These are phyloP conservation scores for Phytopythium mirpurense DNA, from an alignment of 352 stramenopile genomes.

Conservation along the genomic window DNA sequence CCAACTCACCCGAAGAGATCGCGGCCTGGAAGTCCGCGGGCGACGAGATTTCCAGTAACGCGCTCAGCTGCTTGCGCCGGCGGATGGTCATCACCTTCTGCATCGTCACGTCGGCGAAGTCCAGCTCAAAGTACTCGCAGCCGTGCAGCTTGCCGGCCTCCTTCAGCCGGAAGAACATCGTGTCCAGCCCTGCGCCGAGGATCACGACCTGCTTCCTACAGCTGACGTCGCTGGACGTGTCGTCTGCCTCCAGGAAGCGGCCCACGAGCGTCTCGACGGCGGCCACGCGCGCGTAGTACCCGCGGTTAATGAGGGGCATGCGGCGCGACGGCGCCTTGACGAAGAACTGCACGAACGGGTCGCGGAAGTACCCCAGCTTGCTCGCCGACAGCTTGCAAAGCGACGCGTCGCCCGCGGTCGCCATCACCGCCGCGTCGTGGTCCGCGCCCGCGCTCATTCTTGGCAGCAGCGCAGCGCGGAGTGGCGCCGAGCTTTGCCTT, in stretches of 20 bases:
- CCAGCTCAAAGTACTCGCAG: slow-evolving; percentile 83
- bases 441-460: slow-evolving; percentile 12
- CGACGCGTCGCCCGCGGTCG: slow-evolving; percentile 76
- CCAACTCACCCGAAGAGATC: slow-evolving; percentile 30
- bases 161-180: slow-evolving; percentile 80
- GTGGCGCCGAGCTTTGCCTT: background rate
- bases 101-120: slow-evolving; percentile 76
- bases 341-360: slow-evolving; percentile 80
- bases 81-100: slow-evolving; percentile 80
- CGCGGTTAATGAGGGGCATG: slow-evolving; percentile 88
- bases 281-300: slow-evolving; percentile 82
- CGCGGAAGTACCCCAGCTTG: slow-evolving; percentile 66
- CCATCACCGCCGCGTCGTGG: slow-evolving; percentile 75
- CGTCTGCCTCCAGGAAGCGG: slow-evolving; percentile 41
- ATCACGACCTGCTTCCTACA: slow-evolving; percentile 73
- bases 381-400: slow-evolving; percentile 84
- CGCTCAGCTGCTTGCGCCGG: slow-evolving; percentile 49
- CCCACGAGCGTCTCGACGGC: slow-evolving; percentile 66
- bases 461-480: no score
- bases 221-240: background rate
- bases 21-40: slow-evolving; percentile 44
- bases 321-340: slow-evolving; percentile 75
- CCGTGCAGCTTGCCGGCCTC: slow-evolving; percentile 21
- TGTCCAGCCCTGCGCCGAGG: slow-evolving; percentile 75
- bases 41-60: slow-evolving; percentile 33